Conservation (phyloP, 1,139 yeast species). For the Protomyces inouyei region DNA sequence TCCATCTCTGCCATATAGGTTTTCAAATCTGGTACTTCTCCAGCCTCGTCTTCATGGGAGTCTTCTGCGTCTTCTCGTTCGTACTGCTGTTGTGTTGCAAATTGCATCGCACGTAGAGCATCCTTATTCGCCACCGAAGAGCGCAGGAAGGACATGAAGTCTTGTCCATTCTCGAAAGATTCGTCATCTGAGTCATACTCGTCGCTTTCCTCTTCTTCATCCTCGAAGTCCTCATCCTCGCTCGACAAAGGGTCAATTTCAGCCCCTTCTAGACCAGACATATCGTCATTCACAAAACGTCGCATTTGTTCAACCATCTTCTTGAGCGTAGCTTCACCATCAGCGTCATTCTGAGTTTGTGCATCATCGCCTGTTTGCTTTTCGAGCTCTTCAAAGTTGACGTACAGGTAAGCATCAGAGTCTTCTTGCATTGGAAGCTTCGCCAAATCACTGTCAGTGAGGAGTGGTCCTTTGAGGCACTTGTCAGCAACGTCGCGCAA, state of each 20-base stretch:
- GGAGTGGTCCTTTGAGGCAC: background rate
- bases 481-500: background rate
- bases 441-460: slow-evolving; percentile 34
- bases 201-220: slow-evolving; percentile 34
- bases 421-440: slow-evolving; percentile 35
- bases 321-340: slow-evolving; percentile 31
- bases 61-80: slow-evolving; percentile 31
- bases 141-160: slow-evolving; percentile 54
- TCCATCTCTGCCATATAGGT: slow-evolving; percentile 33
- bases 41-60: slow-evolving; percentile 30
- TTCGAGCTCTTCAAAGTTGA: slow-evolving; percentile 32
- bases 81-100: slow-evolving; percentile 22
- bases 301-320: slow-evolving; percentile 35
- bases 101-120: slow-evolving; percentile 32
- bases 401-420: slow-evolving; percentile 36
- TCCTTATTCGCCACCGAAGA: slow-evolving; percentile 45
- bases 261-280: slow-evolving; percentile 37
- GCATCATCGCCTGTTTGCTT: slow-evolving; percentile 28
- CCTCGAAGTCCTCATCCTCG: slow-evolving; percentile 31
- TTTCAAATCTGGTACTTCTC: slow-evolving; percentile 30
- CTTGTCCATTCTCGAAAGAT: slow-evolving; percentile 39
- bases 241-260: slow-evolving; percentile 28
- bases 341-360: slow-evolving; percentile 27
- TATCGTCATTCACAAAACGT: slow-evolving; percentile 36
- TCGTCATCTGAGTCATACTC: slow-evolving; percentile 31